Percentiles rank a stretch among this genome's conserved stretches.
phyloP scores from a whole-genome alignment of 2,329 filamentous ascomycete genomes.

The Colletotrichum orbiculare region DNA sequence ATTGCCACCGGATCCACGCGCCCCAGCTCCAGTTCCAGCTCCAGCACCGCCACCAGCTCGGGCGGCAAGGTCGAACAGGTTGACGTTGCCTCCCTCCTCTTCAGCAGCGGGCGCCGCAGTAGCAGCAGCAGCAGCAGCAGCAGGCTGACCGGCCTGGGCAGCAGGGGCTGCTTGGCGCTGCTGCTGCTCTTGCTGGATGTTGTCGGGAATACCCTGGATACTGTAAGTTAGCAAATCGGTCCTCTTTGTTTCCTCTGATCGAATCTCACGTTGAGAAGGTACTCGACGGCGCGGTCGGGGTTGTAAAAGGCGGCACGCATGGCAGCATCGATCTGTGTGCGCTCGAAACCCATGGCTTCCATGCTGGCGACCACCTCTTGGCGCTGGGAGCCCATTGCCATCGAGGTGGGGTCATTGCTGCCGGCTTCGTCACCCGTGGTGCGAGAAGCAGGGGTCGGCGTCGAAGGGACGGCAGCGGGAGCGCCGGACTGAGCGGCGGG shows the following conservation, averaged over 20 bases:
- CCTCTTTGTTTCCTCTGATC: neutral
- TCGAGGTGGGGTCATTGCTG: conserved; percentile 73
- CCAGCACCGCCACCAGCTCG: conserved; percentile 65
- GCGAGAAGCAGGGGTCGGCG: conserved; percentile 65
- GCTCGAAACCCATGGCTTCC: conserved; percentile 96
- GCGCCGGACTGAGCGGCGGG: conserved; percentile 60
- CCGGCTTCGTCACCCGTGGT: conserved; percentile 58
- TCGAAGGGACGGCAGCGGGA: conserved; percentile 60
- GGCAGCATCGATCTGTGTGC: conserved; percentile 88
- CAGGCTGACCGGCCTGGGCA: conserved; percentile 53
- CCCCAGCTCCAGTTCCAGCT: conserved; percentile 48
- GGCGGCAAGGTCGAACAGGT: conserved; percentile 93
- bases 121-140: conserved; percentile 41
- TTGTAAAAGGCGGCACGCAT: conserved; percentile 98
- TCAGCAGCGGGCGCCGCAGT: conserved; percentile 52
- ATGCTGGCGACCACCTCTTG: conserved; percentile 88
- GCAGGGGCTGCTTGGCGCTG: conserved; percentile 56
- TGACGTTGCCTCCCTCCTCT: conserved; percentile 77
- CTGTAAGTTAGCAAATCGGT: conserved; percentile 6
- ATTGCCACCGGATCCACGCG: conserved; percentile 52
- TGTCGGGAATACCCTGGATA: conserved; percentile 87
- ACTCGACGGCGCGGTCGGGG: conserved; percentile 96
- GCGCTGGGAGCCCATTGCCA: conserved; percentile 86
- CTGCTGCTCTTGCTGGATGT: conserved; percentile 77
- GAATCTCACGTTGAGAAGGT: conserved; percentile 81